Evolutionary conservation across 208 protist genomes (phyloP).

Genomic region (Leishmania braziliensis): DNA sequence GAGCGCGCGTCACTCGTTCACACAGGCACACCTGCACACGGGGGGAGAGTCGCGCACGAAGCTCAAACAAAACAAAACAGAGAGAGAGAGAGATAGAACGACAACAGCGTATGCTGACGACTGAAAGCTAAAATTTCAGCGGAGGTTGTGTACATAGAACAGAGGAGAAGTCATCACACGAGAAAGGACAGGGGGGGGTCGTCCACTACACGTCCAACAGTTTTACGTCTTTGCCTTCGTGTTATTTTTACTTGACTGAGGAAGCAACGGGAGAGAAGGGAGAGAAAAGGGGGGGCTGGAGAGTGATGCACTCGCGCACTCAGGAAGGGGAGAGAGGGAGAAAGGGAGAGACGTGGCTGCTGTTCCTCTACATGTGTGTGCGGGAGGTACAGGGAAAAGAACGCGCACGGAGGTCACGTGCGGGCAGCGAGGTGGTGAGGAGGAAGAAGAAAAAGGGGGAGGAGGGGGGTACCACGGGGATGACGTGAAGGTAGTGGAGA

Average conservation of each 20-base stretch:
- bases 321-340: neutral
- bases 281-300: neutral
- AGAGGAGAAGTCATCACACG: neutral
- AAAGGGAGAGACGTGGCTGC: too few species aligned
- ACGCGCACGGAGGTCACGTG: neutral
- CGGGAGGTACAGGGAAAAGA: neutral
- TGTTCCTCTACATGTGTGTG: too few species aligned
- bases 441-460: neutral
- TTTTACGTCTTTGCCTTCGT: neutral
- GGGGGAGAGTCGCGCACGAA: slow-evolving; percentile 3
- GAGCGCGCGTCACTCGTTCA: neutral
- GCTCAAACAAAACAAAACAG: neutral
- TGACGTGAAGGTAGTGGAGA: neutral
- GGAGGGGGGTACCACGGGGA: neutral
- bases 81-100: slow-evolving; percentile 10
- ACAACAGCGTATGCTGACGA: slow-evolving; percentile 12
- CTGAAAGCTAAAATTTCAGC: too few species aligned
- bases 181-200: neutral
- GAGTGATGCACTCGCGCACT: neutral
- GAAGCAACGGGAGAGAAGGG: neutral
- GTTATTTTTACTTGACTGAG: neutral
- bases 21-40: slow-evolving; percentile 1
- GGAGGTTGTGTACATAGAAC: neutral
- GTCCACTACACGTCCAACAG: neutral
- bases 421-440: too few species aligned